Evolutionary conservation across 495 filamentous ascomycete genomes (phyloP).

Genomic region (Paragyromitra xinjiangensis): DNA sequence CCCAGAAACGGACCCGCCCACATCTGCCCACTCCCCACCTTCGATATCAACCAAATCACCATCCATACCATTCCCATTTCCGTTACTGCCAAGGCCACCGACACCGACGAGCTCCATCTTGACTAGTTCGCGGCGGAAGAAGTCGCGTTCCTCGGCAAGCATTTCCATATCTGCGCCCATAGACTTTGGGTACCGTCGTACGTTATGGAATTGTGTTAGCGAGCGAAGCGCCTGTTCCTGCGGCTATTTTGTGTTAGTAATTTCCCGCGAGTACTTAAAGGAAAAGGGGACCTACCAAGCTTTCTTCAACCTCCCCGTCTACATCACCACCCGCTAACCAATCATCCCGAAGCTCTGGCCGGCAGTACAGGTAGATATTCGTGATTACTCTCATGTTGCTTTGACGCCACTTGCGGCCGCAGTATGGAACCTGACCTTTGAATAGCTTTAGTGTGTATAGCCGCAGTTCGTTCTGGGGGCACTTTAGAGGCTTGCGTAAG

Average conservation of each 20-base stretch:
- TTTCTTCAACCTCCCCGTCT: conserved; percentile 91
- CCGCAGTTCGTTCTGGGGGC: conserved; percentile 84
- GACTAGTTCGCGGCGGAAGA: conserved; percentile 88
- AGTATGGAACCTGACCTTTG: conserved; percentile 98
- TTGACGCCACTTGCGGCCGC: conserved; percentile 97
- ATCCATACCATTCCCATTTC: conserved; percentile 57
- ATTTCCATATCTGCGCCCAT: conserved; percentile 77
- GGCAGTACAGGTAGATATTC: conserved; percentile 90
- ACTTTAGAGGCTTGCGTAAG: conserved; percentile 86
- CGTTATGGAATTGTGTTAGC: conserved; percentile 91
- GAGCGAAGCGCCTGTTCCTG: conserved; percentile 87
- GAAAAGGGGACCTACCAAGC: conserved; percentile 60
- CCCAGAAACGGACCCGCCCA: conserved; percentile 10
- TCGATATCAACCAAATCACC: conserved; percentile 29
- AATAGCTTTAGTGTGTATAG: conserved; percentile 97
- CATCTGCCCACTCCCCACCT: conserved; percentile 33
- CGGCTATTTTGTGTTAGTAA: conserved; percentile 60
- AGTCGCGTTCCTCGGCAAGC: conserved; percentile 82
- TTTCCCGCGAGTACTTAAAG: too few species aligned
- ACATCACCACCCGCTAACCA: conserved; percentile 92
- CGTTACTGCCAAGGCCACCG: conserved; percentile 11
- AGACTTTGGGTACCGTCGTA: conserved; percentile 78
- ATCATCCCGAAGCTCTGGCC: conserved; percentile 91
- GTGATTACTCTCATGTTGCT: conserved; percentile 99
- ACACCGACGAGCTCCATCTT: conserved; percentile 68